Conservation (phyloP, 2,329 filamentous ascomycete species). For the Botrytis sinoallii region DNA sequence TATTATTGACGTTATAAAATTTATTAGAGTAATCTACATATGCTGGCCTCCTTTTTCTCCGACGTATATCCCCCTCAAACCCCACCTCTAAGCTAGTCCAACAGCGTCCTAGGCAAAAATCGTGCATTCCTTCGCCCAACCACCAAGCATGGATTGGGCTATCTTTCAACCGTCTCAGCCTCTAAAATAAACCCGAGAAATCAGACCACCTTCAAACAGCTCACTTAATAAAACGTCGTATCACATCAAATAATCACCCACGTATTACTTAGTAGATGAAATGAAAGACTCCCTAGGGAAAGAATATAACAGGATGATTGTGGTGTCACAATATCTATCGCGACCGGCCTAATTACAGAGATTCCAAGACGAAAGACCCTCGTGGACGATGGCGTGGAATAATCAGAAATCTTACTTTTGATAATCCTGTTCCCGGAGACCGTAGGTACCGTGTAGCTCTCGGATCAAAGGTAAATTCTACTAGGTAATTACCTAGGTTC, state of each 20-base stretch:
- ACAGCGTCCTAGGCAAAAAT: background rate
- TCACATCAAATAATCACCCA: background rate
- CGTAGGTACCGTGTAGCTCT: background rate
- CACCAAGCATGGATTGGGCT: background rate
- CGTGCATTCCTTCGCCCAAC: background rate
- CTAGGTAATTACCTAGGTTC: background rate
- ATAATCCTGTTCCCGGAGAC: background rate
- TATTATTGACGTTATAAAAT: no score
- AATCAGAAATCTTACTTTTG: no score
- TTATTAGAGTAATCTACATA: no score
- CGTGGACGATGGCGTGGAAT: background rate
- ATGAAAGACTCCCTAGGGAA: background rate
- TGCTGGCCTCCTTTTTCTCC: no score
- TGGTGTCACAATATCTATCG: background rate
- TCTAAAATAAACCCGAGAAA: background rate
- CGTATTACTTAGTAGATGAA: background rate
- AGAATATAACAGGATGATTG: background rate
- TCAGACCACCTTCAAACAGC: slow-evolving; percentile 6
- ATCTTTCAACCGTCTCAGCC: background rate
- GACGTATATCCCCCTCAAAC: background rate
- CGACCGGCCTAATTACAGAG: background rate
- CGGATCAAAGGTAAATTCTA: background rate
- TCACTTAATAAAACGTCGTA: background rate
- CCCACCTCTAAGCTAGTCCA: background rate
- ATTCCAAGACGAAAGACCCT: no score